These are phyloP conservation scores for Funneliformis geosporum DNA, from an alignment of 192 early-diverging fungal genomes.

Conservation along the genomic window DNA sequence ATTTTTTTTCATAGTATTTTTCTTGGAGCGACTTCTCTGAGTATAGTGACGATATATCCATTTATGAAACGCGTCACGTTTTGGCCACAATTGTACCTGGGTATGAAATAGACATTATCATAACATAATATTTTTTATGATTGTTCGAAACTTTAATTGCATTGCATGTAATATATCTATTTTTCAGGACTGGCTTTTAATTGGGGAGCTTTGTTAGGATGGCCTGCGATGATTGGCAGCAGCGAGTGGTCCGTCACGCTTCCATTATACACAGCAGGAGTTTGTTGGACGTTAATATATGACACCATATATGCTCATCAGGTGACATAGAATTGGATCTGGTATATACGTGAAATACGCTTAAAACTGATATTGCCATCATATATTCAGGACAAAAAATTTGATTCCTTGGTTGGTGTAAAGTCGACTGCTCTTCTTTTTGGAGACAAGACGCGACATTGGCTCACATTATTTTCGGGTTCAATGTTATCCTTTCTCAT, in stretches of 20 bases:
- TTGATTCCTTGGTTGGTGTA: conserved; percentile 83
- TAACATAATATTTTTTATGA: neutral
- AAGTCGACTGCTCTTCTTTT: conserved; percentile 92
- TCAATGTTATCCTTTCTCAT: conserved; percentile 67
- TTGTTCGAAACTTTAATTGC: neutral
- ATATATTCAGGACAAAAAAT: conserved; percentile 71
- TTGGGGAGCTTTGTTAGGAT: conserved; percentile 90
- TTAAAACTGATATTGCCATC: neutral
- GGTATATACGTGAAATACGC: neutral
- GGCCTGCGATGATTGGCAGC: conserved; percentile 73
- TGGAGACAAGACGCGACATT: conserved; percentile 67
- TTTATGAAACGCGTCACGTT: conserved; percentile 96
- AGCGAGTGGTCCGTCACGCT: conserved; percentile 70
- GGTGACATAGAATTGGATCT: conserved; percentile 32
- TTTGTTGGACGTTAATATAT: conserved; percentile 94
- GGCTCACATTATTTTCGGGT: conserved; percentile 72
- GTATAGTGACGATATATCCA: conserved; percentile 80
- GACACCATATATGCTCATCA: conserved; percentile 98
- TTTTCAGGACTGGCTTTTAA: conserved; percentile 78
- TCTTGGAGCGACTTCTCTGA: conserved; percentile 79
- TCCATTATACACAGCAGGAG: conserved; percentile 82
- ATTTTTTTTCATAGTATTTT: conserved; percentile 58
- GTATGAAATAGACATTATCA: conserved; percentile 27
- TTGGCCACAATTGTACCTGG: conserved; percentile 91
- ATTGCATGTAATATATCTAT: neutral